Conservation (phyloP, 1,284 basidiomycete genomes). For the Mycosarcoma mackinlayi region DNA sequence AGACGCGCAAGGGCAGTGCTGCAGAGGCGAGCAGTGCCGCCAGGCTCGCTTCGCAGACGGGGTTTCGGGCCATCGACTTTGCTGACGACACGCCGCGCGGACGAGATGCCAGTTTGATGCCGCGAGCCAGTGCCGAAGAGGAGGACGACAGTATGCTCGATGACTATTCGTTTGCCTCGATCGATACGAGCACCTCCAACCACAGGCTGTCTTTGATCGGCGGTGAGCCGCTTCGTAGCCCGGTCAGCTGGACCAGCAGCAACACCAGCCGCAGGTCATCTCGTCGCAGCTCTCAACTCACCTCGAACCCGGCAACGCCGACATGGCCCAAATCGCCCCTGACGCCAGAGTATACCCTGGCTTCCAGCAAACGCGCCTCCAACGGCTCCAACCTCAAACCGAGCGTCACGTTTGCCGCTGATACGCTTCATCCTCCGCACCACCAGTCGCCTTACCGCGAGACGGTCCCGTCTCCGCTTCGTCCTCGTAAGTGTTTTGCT, state of each 20-base stretch:
- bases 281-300: slow-evolving; percentile 34
- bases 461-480: slow-evolving; percentile 7
- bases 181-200: slow-evolving; percentile 30
- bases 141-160: slow-evolving; percentile 39
- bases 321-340: slow-evolving; percentile 43
- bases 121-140: slow-evolving; percentile 13
- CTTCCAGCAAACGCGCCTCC: slow-evolving; percentile 4
- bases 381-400: slow-evolving; percentile 16
- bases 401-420: slow-evolving; percentile 21
- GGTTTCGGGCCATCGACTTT: slow-evolving; percentile 39
- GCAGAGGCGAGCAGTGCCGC: neutral
- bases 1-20: slow-evolving; percentile 15
- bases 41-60: slow-evolving; percentile 5
- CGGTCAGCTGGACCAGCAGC: slow-evolving; percentile 18
- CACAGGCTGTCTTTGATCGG: slow-evolving; percentile 22
- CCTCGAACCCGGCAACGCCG: slow-evolving; percentile 22
- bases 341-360: slow-evolving; percentile 24
- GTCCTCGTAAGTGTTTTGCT: slow-evolving; percentile 22
- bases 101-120: slow-evolving; percentile 16
- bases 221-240: slow-evolving; percentile 26
- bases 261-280: slow-evolving; percentile 13
- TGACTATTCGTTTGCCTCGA: slow-evolving; percentile 34
- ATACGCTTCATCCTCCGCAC: slow-evolving; percentile 15
- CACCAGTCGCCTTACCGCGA: too few relatives aligned
- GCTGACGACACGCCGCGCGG: slow-evolving; percentile 47